phyloP scores from a whole-genome alignment of 2,329 filamentous ascomycete species.

The Fusarium pseudonygamai region DNA sequence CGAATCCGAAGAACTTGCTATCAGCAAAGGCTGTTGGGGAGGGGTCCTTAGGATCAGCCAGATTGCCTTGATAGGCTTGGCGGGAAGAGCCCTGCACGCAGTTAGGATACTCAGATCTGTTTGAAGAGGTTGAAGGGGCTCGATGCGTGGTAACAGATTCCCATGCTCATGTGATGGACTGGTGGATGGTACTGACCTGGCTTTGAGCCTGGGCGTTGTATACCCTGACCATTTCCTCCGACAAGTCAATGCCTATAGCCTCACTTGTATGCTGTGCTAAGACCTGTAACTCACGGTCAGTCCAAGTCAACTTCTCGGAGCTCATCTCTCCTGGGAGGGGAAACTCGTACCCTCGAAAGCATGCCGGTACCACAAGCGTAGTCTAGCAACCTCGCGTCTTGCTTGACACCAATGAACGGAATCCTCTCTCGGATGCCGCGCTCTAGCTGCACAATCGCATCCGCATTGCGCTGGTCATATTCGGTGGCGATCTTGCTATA shows the following conservation, averaged over 20 bases:
- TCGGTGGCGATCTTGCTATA: constrained; percentile 44
- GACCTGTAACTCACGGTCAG: constrained; percentile 28
- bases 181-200: constrained; percentile 52
- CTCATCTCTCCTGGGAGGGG: neutral
- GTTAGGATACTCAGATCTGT: constrained; percentile 1
- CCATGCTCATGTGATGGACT: neutral
- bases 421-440: constrained; percentile 61
- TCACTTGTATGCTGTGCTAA: constrained; percentile 53
- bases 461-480: constrained; percentile 63
- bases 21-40: constrained; percentile 65
- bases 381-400: constrained; percentile 68
- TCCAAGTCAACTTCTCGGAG: neutral
- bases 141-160: neutral
- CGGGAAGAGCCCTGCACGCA: constrained; percentile 53
- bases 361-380: constrained; percentile 80
- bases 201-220: constrained; percentile 71
- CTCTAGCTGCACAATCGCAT: constrained; percentile 63
- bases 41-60: constrained; percentile 57
- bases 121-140: neutral
- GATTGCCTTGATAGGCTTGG: constrained; percentile 66
- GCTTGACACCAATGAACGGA: constrained; percentile 67
- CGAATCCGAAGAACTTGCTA: constrained; percentile 73
- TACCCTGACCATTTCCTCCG: constrained; percentile 72
- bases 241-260: constrained; percentile 75
- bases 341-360: constrained; percentile 66